A percentile compares a stretch with the other conserved stretches of the same genome.
phyloP scores from a whole-genome alignment of 208 protist genomes.

The Trypanosoma melophagium region DNA sequence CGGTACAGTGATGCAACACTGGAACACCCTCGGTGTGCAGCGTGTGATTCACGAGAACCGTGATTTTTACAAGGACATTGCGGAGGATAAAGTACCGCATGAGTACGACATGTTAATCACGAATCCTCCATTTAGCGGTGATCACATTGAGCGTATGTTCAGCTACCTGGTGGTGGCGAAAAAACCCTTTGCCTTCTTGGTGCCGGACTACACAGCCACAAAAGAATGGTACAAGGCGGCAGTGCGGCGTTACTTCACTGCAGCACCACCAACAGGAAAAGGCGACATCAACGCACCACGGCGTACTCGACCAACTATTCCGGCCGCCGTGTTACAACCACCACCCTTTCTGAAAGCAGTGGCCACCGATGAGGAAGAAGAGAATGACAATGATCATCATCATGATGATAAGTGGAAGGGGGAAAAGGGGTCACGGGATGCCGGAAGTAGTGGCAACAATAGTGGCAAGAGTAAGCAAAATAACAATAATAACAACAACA shows the following conservation, averaged over 20 bases:
- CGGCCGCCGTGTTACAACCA: constrained; percentile 12
- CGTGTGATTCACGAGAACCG: constrained; percentile 85
- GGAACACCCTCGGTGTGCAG: constrained; percentile 51
- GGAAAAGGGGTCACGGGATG: too few relatives aligned
- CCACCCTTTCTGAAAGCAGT: constrained; percentile 37
- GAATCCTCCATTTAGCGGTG: constrained; percentile 79
- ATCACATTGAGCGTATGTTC: constrained; percentile 65
- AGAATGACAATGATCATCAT: too few relatives aligned
- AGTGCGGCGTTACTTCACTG: constrained; percentile 35
- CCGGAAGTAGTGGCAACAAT: background rate
- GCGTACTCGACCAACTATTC: background rate
- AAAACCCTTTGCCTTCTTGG: constrained; percentile 66
- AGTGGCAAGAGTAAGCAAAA: background rate
- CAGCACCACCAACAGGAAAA: constrained; percentile 32
- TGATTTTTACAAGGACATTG: constrained; percentile 80
- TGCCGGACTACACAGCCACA: constrained; percentile 68
- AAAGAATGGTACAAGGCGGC: constrained; percentile 62
- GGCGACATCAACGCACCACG: constrained; percentile 24
- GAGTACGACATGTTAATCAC: constrained; percentile 80
- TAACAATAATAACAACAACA: background rate
- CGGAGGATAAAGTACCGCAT: constrained; percentile 38
- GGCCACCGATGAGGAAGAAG: background rate
- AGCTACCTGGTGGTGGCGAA: constrained; percentile 38
- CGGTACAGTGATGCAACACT: constrained; percentile 48
- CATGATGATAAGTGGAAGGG: too few relatives aligned